Conservation (phyloP, 2,329 filamentous ascomycete genomes). For the Eutypella sp. region DNA sequence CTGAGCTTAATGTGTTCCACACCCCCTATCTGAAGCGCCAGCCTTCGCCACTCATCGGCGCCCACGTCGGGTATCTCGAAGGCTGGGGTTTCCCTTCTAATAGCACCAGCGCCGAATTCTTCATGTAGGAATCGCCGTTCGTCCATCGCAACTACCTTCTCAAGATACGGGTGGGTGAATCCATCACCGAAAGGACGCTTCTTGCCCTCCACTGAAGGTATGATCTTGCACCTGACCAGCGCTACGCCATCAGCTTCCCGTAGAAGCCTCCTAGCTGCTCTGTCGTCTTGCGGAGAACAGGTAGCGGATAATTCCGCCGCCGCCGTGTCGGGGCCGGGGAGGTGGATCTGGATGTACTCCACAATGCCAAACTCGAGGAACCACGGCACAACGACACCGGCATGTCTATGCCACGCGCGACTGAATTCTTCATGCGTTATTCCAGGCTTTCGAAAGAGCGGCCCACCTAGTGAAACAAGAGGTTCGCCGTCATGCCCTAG, state of each 20-base stretch:
- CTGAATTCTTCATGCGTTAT: constrained; percentile 11
- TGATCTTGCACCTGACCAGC: constrained; percentile 8
- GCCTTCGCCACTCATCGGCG: constrained; percentile 12
- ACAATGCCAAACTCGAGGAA: constrained; percentile 9
- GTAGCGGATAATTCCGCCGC: no score
- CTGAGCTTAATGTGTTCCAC: constrained; percentile 9
- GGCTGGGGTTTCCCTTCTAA: constrained; percentile 6
- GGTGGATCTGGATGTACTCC: constrained; percentile 16
- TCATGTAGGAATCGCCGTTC: constrained; percentile 13
- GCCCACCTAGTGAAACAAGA: constrained; percentile 7
- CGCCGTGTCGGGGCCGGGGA: neutral
- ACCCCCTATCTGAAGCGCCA: constrained; percentile 11
- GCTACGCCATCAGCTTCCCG: constrained; percentile 11
- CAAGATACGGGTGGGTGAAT: constrained; percentile 6
- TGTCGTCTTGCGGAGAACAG: no score
- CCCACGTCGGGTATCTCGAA: constrained; percentile 11
- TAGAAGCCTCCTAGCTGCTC: constrained; percentile 6
- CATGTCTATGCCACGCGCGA: constrained; percentile 11
- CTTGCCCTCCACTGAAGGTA: constrained; percentile 1
- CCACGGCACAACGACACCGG: constrained; percentile 9
- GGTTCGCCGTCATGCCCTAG: neutral
- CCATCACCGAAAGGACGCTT: neutral
- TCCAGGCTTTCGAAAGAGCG: constrained; percentile 10
- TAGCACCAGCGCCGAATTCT: constrained; percentile 12
- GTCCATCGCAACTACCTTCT: constrained; percentile 5